phyloP scores from a whole-genome alignment of 129 eudicot genomes.

The Lactuca saligna region DNA sequence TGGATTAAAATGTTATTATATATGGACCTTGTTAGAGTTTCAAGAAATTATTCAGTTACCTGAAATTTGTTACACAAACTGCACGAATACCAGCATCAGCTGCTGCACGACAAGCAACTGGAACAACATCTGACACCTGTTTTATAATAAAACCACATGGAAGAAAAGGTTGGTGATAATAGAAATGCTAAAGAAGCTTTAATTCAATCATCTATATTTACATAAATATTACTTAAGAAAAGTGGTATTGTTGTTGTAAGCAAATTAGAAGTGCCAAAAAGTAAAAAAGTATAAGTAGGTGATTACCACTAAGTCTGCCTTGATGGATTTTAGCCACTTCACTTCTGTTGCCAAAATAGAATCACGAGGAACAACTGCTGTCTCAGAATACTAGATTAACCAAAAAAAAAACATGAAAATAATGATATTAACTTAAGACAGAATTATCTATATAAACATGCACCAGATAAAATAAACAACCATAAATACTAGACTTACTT shows the following conservation, averaged over 20 bases:
- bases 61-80: conserved; percentile 95
- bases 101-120: conserved; percentile 98
- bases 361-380: conserved; percentile 89
- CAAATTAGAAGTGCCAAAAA: too few relatives aligned
- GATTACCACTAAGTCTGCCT: conserved; percentile 94
- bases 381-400: conserved; percentile 70
- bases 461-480: too few relatives aligned
- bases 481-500: conserved; percentile 36
- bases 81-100: conserved; percentile 98
- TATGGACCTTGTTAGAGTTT: too few relatives aligned
- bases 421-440: neutral
- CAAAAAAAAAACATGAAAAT: conserved; percentile 12
- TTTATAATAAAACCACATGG: conserved; percentile 1
- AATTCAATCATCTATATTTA: neutral
- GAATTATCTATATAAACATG: neutral
- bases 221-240: conserved; percentile 1
- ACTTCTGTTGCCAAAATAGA: conserved; percentile 85
- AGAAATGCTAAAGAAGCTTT: neutral
- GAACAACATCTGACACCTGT: conserved; percentile 97
- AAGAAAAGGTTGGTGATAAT: too few relatives aligned
- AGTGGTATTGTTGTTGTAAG: neutral
- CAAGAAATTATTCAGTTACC: conserved; percentile 37
- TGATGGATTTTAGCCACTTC: conserved; percentile 91
- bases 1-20: too few relatives aligned
- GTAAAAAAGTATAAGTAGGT: neutral